phyloP scores from a whole-genome alignment of 2,329 filamentous ascomycete species.

The Verticillium nonalfalfae region DNA sequence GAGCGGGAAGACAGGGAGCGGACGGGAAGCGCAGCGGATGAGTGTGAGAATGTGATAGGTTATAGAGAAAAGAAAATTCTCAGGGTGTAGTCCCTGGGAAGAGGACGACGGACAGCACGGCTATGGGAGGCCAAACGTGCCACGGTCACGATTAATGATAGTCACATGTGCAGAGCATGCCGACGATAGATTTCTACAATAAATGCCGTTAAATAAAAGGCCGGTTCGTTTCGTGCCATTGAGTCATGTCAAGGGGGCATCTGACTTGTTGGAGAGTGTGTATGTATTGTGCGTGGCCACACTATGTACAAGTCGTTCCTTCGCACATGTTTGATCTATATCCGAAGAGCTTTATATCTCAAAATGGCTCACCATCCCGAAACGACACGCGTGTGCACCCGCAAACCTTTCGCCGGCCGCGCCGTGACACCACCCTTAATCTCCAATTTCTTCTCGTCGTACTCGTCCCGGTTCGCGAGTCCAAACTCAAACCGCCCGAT shows the following conservation, averaged over 20 bases:
- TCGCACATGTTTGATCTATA: no score
- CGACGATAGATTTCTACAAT: neutral
- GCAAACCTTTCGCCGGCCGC: slow-evolving; percentile 65
- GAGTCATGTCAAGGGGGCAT: no score
- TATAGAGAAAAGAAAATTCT: neutral
- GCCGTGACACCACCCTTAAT: slow-evolving; percentile 68
- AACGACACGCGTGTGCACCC: slow-evolving; percentile 60
- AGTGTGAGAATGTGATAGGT: neutral
- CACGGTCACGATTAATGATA: slow-evolving; percentile 1
- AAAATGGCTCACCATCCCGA: slow-evolving; percentile 50
- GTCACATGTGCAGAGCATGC: neutral
- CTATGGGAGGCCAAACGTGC: neutral
- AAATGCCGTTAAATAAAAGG: neutral
- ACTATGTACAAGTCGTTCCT: no score
- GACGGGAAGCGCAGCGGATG: no score
- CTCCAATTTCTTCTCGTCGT: slow-evolving; percentile 59
- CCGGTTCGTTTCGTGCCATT: neutral
- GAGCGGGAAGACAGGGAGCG: neutral
- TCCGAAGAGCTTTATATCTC: no score
- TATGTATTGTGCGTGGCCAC: no score
- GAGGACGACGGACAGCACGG: neutral
- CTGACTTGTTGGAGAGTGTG: no score
- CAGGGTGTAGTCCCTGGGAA: neutral
- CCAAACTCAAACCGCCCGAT: slow-evolving; percentile 68
- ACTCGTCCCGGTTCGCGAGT: slow-evolving; percentile 49